Percentiles rank a stretch among this genome's conserved stretches.
Evolutionary conservation across 768 basidiomycete species (phyloP).

Genomic region (Clavaria fumosa): DNA sequence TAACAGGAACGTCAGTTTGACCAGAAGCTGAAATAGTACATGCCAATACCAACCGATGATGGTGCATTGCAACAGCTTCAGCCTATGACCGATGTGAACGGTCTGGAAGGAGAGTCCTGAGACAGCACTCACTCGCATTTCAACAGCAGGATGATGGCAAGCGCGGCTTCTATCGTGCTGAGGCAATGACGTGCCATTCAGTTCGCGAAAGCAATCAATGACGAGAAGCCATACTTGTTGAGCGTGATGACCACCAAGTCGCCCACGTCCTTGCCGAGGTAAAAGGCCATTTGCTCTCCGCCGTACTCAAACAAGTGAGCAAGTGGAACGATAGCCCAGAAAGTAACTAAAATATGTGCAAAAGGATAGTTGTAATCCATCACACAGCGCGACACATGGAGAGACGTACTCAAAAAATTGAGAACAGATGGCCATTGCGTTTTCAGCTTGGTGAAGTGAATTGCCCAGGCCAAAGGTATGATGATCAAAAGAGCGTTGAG

Average conservation of each 20-base stretch:
- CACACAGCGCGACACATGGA: background rate
- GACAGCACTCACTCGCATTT: slow-evolving; percentile 45
- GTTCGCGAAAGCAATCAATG: background rate
- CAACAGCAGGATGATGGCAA: slow-evolving; percentile 53
- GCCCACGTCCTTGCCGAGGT: slow-evolving; percentile 46
- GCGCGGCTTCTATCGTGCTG: slow-evolving; percentile 55
- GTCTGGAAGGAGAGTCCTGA: background rate
- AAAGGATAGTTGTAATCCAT: slow-evolving; percentile 3
- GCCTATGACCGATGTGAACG: slow-evolving; percentile 19
- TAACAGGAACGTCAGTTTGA: slow-evolving; percentile 10
- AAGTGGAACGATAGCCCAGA: slow-evolving; percentile 50
- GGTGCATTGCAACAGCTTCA: slow-evolving; percentile 52
- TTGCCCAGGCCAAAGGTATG: slow-evolving; percentile 46
- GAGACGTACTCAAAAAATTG: slow-evolving; percentile 31
- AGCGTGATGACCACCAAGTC: slow-evolving; percentile 51
- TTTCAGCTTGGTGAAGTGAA: slow-evolving; percentile 33
- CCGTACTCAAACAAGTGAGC: slow-evolving; percentile 55
- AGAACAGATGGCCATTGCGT: slow-evolving; percentile 21
- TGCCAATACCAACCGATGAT: slow-evolving; percentile 33
- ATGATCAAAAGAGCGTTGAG: slow-evolving; percentile 42
- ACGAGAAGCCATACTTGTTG: slow-evolving; percentile 41
- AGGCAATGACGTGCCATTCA: slow-evolving; percentile 1
- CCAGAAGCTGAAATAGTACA: background rate
- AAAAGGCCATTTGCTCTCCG: slow-evolving; percentile 38
- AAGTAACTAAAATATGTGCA: slow-evolving; percentile 47